phyloP scores from a whole-genome alignment of 1,139 yeast genomes.

The Kluyveromyces sp. region DNA sequence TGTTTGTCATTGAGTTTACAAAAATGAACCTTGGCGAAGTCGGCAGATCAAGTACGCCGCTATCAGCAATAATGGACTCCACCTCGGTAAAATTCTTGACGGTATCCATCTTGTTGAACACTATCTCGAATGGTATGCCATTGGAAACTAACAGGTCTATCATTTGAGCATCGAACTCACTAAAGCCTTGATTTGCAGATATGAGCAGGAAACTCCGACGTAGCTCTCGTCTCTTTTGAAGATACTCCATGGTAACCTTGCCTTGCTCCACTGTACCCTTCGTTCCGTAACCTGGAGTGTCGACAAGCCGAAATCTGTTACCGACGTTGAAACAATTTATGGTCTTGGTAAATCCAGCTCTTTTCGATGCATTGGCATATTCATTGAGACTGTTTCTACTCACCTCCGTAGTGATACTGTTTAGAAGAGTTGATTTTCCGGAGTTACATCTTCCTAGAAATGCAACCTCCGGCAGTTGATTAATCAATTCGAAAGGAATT shows the following conservation, averaged over 20 bases:
- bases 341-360: conserved; percentile 73
- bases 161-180: conserved; percentile 47
- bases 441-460: conserved; percentile 76
- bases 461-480: conserved; percentile 56
- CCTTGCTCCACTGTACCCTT: conserved; percentile 63
- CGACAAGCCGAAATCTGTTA: conserved; percentile 57
- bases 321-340: conserved; percentile 67
- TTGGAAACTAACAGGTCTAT: conserved; percentile 42
- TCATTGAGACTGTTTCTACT: conserved; percentile 31
- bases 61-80: conserved; percentile 24
- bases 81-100: conserved; percentile 28
- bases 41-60: conserved; percentile 26
- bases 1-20: conserved; percentile 34
- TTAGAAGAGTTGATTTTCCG: conserved; percentile 74
- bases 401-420: conserved; percentile 41
- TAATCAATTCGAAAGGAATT: conserved; percentile 22
- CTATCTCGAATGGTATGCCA: conserved; percentile 66
- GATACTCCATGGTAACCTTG: conserved; percentile 53
- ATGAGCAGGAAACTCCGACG: conserved; percentile 55
- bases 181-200: conserved; percentile 52
- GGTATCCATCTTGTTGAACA: conserved; percentile 70
- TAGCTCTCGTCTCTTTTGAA: conserved; percentile 46
- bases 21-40: conserved; percentile 36
- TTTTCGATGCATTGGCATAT: conserved; percentile 49
- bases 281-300: conserved; percentile 83